Evolutionary conservation across 257 asterid genomes (phyloP).

Genomic region (Vinca minor): DNA sequence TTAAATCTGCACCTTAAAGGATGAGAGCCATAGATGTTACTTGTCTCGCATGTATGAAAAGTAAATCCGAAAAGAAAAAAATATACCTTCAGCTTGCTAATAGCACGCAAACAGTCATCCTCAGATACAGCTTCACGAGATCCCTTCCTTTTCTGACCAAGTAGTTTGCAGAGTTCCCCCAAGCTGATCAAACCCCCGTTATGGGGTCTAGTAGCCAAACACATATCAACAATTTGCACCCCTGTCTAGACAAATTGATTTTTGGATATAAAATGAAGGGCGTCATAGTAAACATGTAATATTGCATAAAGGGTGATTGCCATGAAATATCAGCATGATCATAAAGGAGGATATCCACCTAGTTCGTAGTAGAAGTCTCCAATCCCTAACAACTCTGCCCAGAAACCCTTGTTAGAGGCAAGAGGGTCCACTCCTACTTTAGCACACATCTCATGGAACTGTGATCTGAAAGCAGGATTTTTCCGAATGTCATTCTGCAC

Average conservation of each 20-base stretch:
- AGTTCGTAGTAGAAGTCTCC: constrained; percentile 98
- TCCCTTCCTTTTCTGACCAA: constrained; percentile 69
- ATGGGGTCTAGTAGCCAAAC: constrained; percentile 75
- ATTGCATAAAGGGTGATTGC: too few species aligned
- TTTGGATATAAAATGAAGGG: not conserved
- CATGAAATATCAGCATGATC: too few species aligned
- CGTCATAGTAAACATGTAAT: not conserved
- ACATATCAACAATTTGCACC: constrained; percentile 85
- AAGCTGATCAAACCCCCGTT: constrained; percentile 94
- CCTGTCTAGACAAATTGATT: constrained; percentile 61
- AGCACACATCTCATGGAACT: constrained; percentile 99
- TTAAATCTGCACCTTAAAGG: too few species aligned
- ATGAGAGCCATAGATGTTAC: too few species aligned
- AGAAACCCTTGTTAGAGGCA: constrained; percentile 97
- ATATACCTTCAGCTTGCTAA: constrained; percentile 88
- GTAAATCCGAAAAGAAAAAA: not conserved
- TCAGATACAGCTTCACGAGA: constrained; percentile 85
- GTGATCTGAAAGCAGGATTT: constrained; percentile 92
- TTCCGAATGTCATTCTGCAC: constrained; percentile 89
- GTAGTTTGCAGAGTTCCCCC: constrained; percentile 76
- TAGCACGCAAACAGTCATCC: constrained; percentile 98
- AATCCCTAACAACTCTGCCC: constrained; percentile 97
- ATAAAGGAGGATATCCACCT: constrained; percentile 48
- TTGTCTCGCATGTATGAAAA: too few species aligned
- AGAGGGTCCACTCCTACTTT: constrained; percentile 98